Evolutionary conservation across 2,329 filamentous ascomycete genomes (phyloP).

Genomic region (Aspergillus novoparasiticus): DNA sequence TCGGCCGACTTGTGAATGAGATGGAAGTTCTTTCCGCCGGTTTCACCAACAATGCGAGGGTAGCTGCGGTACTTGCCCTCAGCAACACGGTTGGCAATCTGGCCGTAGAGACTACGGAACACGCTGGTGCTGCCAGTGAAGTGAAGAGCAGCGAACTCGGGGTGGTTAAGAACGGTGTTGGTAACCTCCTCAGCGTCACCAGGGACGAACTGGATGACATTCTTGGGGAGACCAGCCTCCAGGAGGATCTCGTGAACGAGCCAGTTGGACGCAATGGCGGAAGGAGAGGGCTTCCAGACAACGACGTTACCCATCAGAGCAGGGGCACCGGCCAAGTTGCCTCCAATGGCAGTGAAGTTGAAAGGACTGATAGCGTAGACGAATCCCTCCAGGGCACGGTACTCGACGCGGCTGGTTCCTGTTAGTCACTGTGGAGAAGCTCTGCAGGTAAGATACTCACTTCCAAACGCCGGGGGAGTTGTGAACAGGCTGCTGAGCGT

Average conservation of each 20-base stretch:
- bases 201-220: constrained; percentile 92
- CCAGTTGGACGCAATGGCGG: constrained; percentile 86
- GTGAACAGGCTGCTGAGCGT: constrained; percentile 82
- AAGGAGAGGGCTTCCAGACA: constrained; percentile 94
- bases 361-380: constrained; percentile 94
- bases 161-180: constrained; percentile 72
- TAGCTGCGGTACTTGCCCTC: constrained; percentile 82
- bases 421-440: constrained; percentile 6
- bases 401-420: constrained; percentile 67
- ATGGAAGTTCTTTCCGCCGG: constrained; percentile 93
- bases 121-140: constrained; percentile 92
- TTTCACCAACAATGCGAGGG: constrained; percentile 86
- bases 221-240: constrained; percentile 84
- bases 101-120: constrained; percentile 84
- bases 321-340: constrained; percentile 79
- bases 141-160: constrained; percentile 85
- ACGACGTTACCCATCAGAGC: constrained; percentile 93
- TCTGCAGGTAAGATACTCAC: constrained; percentile 35
- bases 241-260: constrained; percentile 86
- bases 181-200: constrained; percentile 86
- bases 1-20: constrained; percentile 77
- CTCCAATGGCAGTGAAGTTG: constrained; percentile 96
- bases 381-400: constrained; percentile 89
- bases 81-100: constrained; percentile 79
- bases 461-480: constrained; percentile 88